Evolutionary conservation across 129 eudicot genomes (phyloP).

Genomic region (Escallonia herrerae): DNA sequence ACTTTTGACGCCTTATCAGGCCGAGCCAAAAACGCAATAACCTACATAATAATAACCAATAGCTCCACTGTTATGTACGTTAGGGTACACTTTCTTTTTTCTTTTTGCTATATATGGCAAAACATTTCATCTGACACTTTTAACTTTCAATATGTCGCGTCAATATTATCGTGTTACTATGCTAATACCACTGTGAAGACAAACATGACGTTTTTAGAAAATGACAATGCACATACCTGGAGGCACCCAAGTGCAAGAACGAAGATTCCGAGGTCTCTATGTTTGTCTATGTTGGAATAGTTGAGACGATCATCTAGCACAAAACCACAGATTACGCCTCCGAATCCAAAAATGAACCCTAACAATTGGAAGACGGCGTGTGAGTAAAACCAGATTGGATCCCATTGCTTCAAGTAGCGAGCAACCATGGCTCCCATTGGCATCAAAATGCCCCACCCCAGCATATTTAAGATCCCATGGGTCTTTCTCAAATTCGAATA

Average conservation of each 20-base stretch:
- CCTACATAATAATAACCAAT: slow-evolving; percentile 26
- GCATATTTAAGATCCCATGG: slow-evolving; percentile 72
- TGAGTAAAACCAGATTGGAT: slow-evolving; percentile 53
- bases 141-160: too few species aligned
- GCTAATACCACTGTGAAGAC: too few species aligned
- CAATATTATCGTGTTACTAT: too few species aligned
- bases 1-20: slow-evolving; percentile 55
- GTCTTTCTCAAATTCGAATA: slow-evolving; percentile 37
- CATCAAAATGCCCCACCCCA: slow-evolving; percentile 76
- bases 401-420: slow-evolving; percentile 45
- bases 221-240: slow-evolving; percentile 44
- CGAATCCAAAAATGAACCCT: slow-evolving; percentile 56
- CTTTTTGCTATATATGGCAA: too few species aligned
- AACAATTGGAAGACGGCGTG: slow-evolving; percentile 48
- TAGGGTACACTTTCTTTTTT: too few species aligned
- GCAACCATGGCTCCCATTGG: slow-evolving; percentile 71
- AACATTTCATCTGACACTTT: too few species aligned
- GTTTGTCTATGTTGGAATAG: slow-evolving; percentile 29
- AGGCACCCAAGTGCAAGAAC: slow-evolving; percentile 61
- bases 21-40: slow-evolving; percentile 54
- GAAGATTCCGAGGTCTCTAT: slow-evolving; percentile 62
- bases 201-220: not conserved
- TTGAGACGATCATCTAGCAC: slow-evolving; percentile 38
- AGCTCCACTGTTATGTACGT: not conserved
- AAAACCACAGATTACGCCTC: slow-evolving; percentile 57